These are phyloP conservation scores for Aspergillus kassunensis DNA, from an alignment of 495 filamentous ascomycete species.

Conservation along the genomic window DNA sequence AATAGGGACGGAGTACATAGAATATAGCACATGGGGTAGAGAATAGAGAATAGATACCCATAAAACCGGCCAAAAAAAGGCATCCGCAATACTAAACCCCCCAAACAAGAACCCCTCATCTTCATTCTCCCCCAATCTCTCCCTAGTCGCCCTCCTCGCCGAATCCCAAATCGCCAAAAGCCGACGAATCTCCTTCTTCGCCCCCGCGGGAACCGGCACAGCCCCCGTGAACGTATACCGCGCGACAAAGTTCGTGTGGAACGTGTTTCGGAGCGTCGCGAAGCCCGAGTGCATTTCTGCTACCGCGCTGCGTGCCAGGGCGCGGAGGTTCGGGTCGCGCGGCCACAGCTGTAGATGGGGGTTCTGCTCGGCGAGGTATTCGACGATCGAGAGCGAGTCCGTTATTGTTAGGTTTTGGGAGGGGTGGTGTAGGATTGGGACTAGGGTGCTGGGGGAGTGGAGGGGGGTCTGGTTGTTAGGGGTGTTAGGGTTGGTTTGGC, in stretches of 20 bases:
- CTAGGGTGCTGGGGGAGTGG: constrained; percentile 28
- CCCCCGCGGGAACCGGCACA: constrained; percentile 24
- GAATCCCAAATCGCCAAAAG: constrained; percentile 15
- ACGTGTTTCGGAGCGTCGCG: constrained; percentile 36
- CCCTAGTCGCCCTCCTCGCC: constrained; percentile 12
- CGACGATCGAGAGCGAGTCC: constrained; percentile 53
- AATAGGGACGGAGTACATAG: neutral
- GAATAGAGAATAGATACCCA: neutral
- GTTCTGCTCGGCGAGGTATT: constrained; percentile 48
- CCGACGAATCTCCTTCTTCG: constrained; percentile 24
- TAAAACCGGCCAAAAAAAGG: constrained; percentile 7
- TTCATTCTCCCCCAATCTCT: constrained; percentile 14
- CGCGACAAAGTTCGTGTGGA: constrained; percentile 43
- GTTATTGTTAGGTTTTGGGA: constrained; percentile 27
- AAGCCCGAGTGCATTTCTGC: constrained; percentile 58
- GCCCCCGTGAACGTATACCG: constrained; percentile 29
- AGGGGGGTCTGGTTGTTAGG: constrained; percentile 17
- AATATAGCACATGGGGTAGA: neutral
- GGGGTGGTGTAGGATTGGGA: constrained; percentile 29
- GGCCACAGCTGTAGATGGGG: constrained; percentile 46
- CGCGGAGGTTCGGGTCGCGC: constrained; percentile 36
- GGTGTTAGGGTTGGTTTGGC: neutral
- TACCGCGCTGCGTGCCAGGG: constrained; percentile 45
- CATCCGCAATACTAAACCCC: constrained; percentile 7
- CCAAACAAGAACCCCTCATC: constrained; percentile 12